phyloP scores from a whole-genome alignment of 495 filamentous ascomycete species.

The Umbilicaria muhlenbergii region DNA sequence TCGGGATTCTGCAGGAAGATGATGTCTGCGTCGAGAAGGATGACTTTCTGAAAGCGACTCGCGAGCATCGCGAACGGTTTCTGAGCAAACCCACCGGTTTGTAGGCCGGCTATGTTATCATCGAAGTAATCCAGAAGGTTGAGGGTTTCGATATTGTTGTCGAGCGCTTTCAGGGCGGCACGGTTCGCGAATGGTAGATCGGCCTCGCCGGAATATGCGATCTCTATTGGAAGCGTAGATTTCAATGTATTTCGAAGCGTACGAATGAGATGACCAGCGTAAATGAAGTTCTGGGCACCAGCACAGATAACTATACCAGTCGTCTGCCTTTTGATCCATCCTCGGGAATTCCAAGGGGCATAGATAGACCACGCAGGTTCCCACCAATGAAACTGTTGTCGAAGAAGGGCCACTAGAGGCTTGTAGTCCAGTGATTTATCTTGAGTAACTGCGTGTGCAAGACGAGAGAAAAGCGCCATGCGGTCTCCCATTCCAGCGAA shows the following conservation, averaged over 20 bases:
- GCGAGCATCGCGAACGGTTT: conserved; percentile 19
- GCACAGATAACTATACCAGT: conserved; percentile 2
- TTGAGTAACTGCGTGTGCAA: background rate
- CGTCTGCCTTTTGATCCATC: no score
- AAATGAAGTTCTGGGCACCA: background rate
- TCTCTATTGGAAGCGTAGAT: conserved; percentile 21
- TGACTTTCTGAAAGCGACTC: conserved; percentile 14
- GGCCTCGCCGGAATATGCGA: conserved; percentile 22
- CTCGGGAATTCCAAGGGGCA: background rate
- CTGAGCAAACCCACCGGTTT: conserved; percentile 10
- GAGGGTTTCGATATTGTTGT: background rate
- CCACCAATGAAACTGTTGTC: conserved; percentile 1
- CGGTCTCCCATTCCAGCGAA: background rate
- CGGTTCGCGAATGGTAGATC: conserved; percentile 16
- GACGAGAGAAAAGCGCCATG: background rate
- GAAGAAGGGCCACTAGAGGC: background rate
- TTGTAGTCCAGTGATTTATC: background rate
- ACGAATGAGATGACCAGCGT: conserved; percentile 12
- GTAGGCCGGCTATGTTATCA: background rate
- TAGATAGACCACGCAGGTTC: background rate
- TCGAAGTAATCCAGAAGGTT: background rate
- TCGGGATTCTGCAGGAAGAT: conserved; percentile 16
- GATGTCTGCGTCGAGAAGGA: conserved; percentile 18
- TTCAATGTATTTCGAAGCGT: conserved; percentile 15
- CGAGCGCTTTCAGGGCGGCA: conserved; percentile 1